phyloP scores from a whole-genome alignment of 2,329 filamentous ascomycete species.

The Fusarium euwallaceae region DNA sequence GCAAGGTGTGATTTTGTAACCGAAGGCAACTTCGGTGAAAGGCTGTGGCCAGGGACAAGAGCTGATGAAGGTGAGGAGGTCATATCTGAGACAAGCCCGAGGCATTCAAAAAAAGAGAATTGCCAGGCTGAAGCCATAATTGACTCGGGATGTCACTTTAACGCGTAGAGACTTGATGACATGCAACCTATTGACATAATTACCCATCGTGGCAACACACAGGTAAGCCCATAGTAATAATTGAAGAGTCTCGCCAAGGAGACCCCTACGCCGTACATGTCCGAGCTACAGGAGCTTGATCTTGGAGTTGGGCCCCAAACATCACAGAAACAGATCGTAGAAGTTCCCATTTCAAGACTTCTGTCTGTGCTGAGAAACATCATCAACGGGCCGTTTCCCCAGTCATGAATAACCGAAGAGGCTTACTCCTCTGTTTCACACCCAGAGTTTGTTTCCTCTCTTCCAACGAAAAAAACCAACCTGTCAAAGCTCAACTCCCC shows the following conservation, averaged over 20 bases:
- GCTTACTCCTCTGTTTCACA: background rate
- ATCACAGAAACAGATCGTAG: background rate
- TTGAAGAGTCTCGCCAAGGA: background rate
- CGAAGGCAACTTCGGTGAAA: background rate
- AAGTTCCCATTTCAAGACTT: background rate
- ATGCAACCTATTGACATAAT: background rate
- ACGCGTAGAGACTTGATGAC: background rate
- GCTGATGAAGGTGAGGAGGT: background rate
- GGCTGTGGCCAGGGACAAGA: background rate
- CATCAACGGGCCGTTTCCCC: background rate
- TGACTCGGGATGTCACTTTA: background rate
- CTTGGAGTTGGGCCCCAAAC: background rate
- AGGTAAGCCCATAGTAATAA: background rate
- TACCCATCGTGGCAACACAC: background rate
- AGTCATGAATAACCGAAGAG: background rate
- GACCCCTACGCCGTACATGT: background rate
- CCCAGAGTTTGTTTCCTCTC: background rate
- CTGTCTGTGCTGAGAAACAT: background rate
- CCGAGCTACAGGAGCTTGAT: background rate
- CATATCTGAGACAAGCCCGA: background rate
- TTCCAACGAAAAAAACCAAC: background rate
- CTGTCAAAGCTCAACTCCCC: background rate
- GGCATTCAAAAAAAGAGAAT: background rate
- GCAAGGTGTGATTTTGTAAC: background rate
- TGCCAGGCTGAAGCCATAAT: background rate